These are phyloP conservation scores for Nakazawaea pomicola DNA, from an alignment of 805 yeast genomes.

Conservation along the genomic window DNA sequence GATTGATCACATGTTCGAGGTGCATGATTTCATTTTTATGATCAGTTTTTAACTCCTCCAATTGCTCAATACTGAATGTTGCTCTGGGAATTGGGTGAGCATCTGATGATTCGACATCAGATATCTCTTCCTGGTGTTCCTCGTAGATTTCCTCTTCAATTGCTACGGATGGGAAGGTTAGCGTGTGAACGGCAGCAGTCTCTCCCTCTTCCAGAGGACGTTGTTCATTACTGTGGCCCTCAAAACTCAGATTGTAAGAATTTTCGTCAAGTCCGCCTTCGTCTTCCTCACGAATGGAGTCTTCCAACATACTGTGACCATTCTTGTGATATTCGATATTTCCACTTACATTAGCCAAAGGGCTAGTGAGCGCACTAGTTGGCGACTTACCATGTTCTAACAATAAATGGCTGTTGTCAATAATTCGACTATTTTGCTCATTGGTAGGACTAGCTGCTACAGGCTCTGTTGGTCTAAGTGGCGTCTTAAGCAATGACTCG, in stretches of 20 bases:
- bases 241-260: too few relatives aligned
- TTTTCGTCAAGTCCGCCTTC: not conserved
- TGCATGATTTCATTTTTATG: conserved; percentile 14
- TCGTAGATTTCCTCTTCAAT: not conserved
- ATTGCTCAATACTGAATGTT: conserved; percentile 15
- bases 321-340: too few relatives aligned
- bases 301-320: too few relatives aligned
- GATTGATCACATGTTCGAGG: conserved; percentile 13
- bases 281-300: conserved; percentile 4
- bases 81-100: conserved; percentile 11
- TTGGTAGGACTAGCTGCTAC: conserved; percentile 25
- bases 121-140: not conserved
- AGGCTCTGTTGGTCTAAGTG: conserved; percentile 26
- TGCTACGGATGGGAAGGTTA: not conserved
- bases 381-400: conserved; percentile 15
- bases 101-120: conserved; percentile 5
- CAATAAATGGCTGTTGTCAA: conserved; percentile 17
- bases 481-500: conserved; percentile 14
- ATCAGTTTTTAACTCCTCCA: conserved; percentile 18
- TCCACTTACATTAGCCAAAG: conserved; percentile 27
- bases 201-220: too few relatives aligned
- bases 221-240: too few relatives aligned
- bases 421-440: conserved; percentile 21
- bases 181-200: too few relatives aligned
- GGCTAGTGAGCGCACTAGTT: conserved; percentile 19